Base-by-base conservation (phyloP, 2,329 filamentous ascomycete species). In the Aureobasidium vineae region DNA sequence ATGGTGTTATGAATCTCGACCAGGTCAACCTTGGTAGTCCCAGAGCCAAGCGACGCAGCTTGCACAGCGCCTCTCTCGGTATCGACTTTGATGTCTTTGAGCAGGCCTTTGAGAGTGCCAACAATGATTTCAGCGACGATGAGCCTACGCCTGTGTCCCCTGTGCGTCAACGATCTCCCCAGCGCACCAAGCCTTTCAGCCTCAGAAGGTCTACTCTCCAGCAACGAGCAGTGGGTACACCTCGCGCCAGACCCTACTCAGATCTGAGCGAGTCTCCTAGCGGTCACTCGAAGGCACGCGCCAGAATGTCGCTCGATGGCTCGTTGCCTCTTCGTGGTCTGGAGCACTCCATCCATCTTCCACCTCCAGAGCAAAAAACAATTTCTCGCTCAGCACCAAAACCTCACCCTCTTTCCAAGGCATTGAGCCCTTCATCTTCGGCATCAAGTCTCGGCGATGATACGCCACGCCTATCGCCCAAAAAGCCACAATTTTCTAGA, bases 1-100 rank as follows among this genome's bases (percentile, higher is more conserved):
- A 98, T 79, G 89, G 90, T 50, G 89, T 89, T 61, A 94, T 96
- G 90, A 92, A 91, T 73, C 80, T 96, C 57, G 93, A 96, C 73
- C 89, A 91, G 70, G 83, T 87, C 33, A 89, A 85, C 72, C 83
- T 90, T 66, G 90, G 90, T 71, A 97, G 91, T 73, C 94, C 95
- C 0, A 90, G 94, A 68, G 91, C 93, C 54, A 97, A 97, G 81
- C 86, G 95, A 70, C 87, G 95, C 73, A 97, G 93, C 78, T 79
- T 96, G 71, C 91, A 97, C 75, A 89, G 89, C 59, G 85, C 88
- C 50, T 82, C 88, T n/a, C 81, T 88, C 69, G 83, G 83, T 53
- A 76, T 81, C 31, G 84, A 87, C 71, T 90, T 91, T 74, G 92
- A 87, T 75, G 87, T 96, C 40, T 96, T 96, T 75, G 91, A 93